phyloP scores from a whole-genome alignment of 768 basidiomycete species.

The Baorangia bicolor region DNA sequence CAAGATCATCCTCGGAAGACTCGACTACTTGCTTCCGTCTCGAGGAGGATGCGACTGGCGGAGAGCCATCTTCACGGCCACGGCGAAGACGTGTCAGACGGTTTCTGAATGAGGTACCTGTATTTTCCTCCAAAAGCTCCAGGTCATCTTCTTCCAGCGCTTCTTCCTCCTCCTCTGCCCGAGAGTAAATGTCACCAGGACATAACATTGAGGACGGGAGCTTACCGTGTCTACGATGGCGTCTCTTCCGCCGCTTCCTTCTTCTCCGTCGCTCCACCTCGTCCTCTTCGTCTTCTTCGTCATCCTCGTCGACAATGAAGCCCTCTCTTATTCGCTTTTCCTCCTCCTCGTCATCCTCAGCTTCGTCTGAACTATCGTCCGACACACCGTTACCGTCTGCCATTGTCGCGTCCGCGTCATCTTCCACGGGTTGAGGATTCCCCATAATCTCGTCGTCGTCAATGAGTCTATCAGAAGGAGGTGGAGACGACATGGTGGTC shows the following conservation, averaged over 20 bases:
- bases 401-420: conserved; percentile 53
- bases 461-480: conserved; percentile 29
- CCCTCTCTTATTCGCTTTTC: conserved; percentile 76
- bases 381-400: conserved; percentile 47
- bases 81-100: conserved; percentile 75
- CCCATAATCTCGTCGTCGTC: conserved; percentile 65
- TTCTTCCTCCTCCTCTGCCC: conserved; percentile 53
- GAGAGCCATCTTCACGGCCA: conserved; percentile 69
- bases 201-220: conserved; percentile 8
- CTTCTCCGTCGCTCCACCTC: conserved; percentile 55
- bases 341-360: conserved; percentile 90
- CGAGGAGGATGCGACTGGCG: conserved; percentile 59
- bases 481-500: conserved; percentile 56
- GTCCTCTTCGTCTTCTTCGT: conserved; percentile 79
- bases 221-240: conserved; percentile 56
- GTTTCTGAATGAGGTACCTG: conserved; percentile 74
- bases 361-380: conserved; percentile 88
- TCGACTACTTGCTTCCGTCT: conserved; percentile 59
- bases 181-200: conserved; percentile 10
- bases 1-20: conserved; percentile 77
- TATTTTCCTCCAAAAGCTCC: conserved; percentile 82
- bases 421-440: conserved; percentile 47
- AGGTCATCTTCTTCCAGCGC: conserved; percentile 84
- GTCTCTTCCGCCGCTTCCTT: conserved; percentile 66
- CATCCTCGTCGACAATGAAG: conserved; percentile 91